A percentile compares a stretch with the other conserved stretches of the same genome.
These are phyloP conservation scores for Amauroascus niger DNA, from an alignment of 2,329 filamentous ascomycete species.

Conservation along the genomic window DNA sequence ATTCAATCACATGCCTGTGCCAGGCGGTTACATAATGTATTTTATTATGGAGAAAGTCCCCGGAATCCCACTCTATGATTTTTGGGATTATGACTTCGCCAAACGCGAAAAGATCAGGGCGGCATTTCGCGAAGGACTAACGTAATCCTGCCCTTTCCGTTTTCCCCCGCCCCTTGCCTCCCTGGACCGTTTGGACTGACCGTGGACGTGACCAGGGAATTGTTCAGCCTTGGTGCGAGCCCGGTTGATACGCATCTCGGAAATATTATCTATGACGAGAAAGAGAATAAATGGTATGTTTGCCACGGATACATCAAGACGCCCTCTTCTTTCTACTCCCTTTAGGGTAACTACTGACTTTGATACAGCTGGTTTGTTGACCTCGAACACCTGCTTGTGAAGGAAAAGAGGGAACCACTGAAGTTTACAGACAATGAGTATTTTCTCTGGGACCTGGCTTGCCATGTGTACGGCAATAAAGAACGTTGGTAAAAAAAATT, in stretches of 20 bases:
- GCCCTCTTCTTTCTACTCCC: too few relatives aligned
- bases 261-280: not conserved
- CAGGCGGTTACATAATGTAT: slow-evolving; percentile 10
- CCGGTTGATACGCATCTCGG: not conserved
- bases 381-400: not conserved
- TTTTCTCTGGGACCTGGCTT: too few relatives aligned
- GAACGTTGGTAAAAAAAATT: too few relatives aligned
- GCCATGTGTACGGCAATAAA: too few relatives aligned
- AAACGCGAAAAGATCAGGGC: slow-evolving; percentile 8
- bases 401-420: too few relatives aligned
- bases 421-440: too few relatives aligned
- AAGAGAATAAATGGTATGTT: not conserved
- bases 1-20: slow-evolving; percentile 1
- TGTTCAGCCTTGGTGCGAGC: not conserved
- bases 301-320: too few relatives aligned
- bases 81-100: not conserved
- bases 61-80: slow-evolving; percentile 8
- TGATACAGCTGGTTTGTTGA: slow-evolving; percentile 8
- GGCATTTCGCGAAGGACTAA: slow-evolving; percentile 1
- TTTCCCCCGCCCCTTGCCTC: too few relatives aligned
- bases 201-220: not conserved
- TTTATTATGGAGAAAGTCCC: slow-evolving; percentile 13
- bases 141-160: not conserved
- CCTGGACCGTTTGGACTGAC: too few relatives aligned
- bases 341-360: too few relatives aligned